A percentile compares a stretch with the other conserved stretches of the same genome.
Evolutionary conservation across 768 basidiomycete genomes (phyloP).

Genomic region (Podaxis sp.): DNA sequence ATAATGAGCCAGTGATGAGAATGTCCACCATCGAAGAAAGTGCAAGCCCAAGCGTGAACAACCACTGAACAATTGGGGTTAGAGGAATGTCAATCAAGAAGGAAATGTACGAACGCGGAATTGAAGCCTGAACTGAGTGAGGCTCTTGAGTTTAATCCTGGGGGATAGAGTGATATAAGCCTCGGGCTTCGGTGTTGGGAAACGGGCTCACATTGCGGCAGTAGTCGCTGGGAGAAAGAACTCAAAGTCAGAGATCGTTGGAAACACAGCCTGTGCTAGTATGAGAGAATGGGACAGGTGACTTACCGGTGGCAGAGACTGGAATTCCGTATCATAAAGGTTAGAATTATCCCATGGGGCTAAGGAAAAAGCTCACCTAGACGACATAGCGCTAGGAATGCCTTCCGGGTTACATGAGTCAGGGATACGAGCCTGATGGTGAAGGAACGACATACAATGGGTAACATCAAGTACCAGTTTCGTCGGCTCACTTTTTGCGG

Average conservation of each 20-base stretch:
- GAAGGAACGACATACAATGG: conserved; percentile 25
- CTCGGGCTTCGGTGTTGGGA: neutral
- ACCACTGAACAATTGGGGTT: conserved; percentile 38
- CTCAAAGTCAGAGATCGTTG: neutral
- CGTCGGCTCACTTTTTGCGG: conserved; percentile 35
- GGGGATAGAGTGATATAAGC: neutral
- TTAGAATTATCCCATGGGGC: neutral
- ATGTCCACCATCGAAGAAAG: conserved; percentile 50
- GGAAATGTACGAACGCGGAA: conserved; percentile 18
- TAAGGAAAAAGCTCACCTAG: conserved; percentile 22
- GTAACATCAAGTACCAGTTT: conserved; percentile 32
- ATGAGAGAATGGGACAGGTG: neutral
- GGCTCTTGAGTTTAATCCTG: neutral
- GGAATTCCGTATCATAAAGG: neutral
- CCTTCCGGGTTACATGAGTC: conserved; percentile 16
- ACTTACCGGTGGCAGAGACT: conserved; percentile 32
- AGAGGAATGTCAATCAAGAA: neutral
- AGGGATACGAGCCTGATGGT: neutral
- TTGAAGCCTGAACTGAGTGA: conserved; percentile 22
- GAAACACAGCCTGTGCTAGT: neutral
- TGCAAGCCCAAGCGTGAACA: conserved; percentile 52
- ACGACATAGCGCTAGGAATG: conserved; percentile 27
- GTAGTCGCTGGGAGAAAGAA: conserved; percentile 24
- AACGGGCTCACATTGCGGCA: conserved; percentile 26
- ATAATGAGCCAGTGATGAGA: conserved; percentile 46